Conservation (phyloP, 108 stramenopile species). For the Cyclostephanos invisitatus region DNA sequence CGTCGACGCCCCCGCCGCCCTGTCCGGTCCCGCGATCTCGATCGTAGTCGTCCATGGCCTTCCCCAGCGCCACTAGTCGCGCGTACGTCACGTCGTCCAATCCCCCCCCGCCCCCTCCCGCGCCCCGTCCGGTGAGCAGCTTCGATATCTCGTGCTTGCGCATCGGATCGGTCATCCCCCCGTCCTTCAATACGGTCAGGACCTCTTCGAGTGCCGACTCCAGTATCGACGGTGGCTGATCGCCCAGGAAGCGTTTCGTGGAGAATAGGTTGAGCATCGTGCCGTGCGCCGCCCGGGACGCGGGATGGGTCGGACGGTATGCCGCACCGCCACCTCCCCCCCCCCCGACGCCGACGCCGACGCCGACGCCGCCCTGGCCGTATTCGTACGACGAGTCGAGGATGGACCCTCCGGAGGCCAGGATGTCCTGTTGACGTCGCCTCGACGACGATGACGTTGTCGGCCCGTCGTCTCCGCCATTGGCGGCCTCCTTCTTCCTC, state of each 20-base stretch:
- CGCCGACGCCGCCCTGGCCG: neutral
- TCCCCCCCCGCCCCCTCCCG: slow-evolving; percentile 33
- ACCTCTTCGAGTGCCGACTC: slow-evolving; percentile 94
- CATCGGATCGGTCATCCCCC: slow-evolving; percentile 72
- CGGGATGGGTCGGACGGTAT: slow-evolving; percentile 78
- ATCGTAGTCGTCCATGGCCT: slow-evolving; percentile 85
- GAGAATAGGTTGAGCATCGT: slow-evolving; percentile 67
- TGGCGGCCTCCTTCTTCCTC: slow-evolving; percentile 38
- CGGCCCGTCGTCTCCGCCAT: slow-evolving; percentile 8
- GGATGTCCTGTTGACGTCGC: slow-evolving; percentile 46
- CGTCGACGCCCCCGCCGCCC: slow-evolving; percentile 18
- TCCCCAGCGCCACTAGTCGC: slow-evolving; percentile 84
- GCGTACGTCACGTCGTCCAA: slow-evolving; percentile 74
- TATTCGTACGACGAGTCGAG: slow-evolving; percentile 13
- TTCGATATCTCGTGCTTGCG: slow-evolving; percentile 74
- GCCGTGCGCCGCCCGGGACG: slow-evolving; percentile 77
- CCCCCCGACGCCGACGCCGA: neutral
- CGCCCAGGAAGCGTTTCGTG: slow-evolving; percentile 75
- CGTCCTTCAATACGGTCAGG: slow-evolving; percentile 82
- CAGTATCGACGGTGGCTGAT: slow-evolving; percentile 89
- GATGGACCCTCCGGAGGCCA: slow-evolving; percentile 32
- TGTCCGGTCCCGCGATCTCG: slow-evolving; percentile 34
- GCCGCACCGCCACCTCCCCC: slow-evolving; percentile 54
- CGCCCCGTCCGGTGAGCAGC: slow-evolving; percentile 72
- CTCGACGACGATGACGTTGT: slow-evolving; percentile 11